A percentile compares a stretch with the other conserved stretches of the same genome.
phyloP scores from a whole-genome alignment of 257 asterid genomes.

The Jacaranda mimosifolia region DNA sequence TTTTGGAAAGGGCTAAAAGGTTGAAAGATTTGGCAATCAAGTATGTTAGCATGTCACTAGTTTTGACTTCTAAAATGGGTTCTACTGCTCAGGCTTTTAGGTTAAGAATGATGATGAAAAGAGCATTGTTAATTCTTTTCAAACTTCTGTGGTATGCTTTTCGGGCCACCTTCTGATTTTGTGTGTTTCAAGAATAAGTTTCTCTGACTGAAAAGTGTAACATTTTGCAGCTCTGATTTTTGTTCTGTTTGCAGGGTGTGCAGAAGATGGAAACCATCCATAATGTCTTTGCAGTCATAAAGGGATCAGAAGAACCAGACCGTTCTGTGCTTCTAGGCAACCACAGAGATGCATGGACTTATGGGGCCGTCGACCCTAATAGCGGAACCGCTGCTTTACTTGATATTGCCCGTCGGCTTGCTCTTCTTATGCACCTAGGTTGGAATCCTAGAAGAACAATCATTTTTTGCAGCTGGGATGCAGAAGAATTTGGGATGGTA shows the following conservation, averaged over 20 bases:
- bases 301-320: conserved; percentile 86
- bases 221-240: neutral
- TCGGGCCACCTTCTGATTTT: neutral
- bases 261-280: conserved; percentile 65
- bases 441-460: conserved; percentile 94
- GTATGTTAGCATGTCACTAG: too few species aligned
- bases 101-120: neutral
- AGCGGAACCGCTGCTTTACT: conserved; percentile 97
- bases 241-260: conserved; percentile 75
- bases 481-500: conserved; percentile 99
- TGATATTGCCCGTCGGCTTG: conserved; percentile 83
- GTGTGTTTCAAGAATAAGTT: neutral
- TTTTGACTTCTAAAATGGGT: neutral
- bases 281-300: conserved; percentile 75
- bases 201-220: neutral
- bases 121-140: neutral
- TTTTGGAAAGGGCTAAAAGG: neutral
- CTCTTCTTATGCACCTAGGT: conserved; percentile 76
- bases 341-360: conserved; percentile 99
- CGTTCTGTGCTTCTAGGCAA: conserved; percentile 83
- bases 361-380: conserved; percentile 97
- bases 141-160: neutral
- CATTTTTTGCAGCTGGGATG: conserved; percentile 96
- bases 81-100: neutral
- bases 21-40: neutral